Conservation (phyloP, 1,284 basidiomycete species). For the Cutaneotrichosporon cyanovorans region DNA sequence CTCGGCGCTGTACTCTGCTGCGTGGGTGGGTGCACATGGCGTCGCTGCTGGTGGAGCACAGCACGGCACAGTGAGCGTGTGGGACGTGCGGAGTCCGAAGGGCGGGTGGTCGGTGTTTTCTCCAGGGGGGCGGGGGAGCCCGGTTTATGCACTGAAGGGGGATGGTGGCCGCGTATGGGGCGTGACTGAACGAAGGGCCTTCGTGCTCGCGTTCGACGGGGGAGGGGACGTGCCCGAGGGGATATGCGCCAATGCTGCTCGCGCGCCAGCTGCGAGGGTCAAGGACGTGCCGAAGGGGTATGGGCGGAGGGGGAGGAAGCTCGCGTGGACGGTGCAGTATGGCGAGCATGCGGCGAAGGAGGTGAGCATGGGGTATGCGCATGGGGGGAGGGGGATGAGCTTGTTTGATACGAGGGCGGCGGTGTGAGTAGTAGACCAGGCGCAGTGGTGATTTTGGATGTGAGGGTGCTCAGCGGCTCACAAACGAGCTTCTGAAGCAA, state of each 20-base stretch:
- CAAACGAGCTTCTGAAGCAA: too few species aligned
- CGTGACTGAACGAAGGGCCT: slow-evolving; percentile 39
- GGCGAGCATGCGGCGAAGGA: slow-evolving; percentile 20
- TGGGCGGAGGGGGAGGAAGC: slow-evolving; percentile 29
- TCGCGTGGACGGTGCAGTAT: slow-evolving; percentile 32
- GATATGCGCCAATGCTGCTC: background rate
- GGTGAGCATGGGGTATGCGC: slow-evolving; percentile 32
- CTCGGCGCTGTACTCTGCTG: slow-evolving; percentile 38
- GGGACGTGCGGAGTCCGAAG: slow-evolving; percentile 27
- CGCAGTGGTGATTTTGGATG: background rate
- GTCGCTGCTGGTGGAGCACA: slow-evolving; percentile 37
- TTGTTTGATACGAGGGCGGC: slow-evolving; percentile 24
- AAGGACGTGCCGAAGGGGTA: slow-evolving; percentile 23
- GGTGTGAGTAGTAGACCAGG: background rate
- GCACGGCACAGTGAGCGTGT: slow-evolving; percentile 40
- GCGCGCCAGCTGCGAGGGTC: slow-evolving; percentile 11
- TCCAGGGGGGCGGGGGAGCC: slow-evolving; percentile 39
- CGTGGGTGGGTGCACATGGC: slow-evolving; percentile 30
- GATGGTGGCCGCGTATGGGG: slow-evolving; percentile 45
- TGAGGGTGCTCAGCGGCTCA: too few species aligned
- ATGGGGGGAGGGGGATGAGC: slow-evolving; percentile 23
- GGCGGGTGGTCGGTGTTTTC: slow-evolving; percentile 40
- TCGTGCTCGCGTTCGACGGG: slow-evolving; percentile 41
- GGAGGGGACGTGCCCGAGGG: slow-evolving; percentile 19
- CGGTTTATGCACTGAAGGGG: slow-evolving; percentile 39